Conservation (phyloP, 208 protist species). For the Acanthamoeba healyi region DNA sequence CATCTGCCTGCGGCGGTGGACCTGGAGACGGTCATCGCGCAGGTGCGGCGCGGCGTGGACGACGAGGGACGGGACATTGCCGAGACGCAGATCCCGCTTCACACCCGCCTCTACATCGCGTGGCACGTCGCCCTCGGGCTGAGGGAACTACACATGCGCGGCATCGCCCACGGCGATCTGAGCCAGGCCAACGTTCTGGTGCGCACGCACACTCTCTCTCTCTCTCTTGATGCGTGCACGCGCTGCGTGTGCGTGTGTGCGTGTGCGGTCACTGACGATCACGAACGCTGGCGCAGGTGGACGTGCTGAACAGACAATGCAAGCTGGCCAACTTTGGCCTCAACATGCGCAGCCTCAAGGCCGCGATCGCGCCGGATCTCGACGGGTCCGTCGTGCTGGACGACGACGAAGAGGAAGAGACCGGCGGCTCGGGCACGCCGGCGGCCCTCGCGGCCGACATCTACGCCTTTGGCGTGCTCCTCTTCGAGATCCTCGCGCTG, state of each 20-base stretch:
- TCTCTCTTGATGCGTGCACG: not conserved
- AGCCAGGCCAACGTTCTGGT: slow-evolving; percentile 54
- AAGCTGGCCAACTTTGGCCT: slow-evolving; percentile 59
- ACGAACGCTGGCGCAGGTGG: slow-evolving; percentile 4
- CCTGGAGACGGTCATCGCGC: slow-evolving; percentile 40
- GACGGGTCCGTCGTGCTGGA: slow-evolving; percentile 4
- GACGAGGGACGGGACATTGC: not conserved
- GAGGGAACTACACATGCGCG: slow-evolving; percentile 43
- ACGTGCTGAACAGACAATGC: slow-evolving; percentile 27
- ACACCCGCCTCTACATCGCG: slow-evolving; percentile 58
- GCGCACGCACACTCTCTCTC: not conserved
- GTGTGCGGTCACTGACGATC: not conserved
- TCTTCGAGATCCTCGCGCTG: slow-evolving; percentile 55
- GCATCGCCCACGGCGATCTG: slow-evolving; percentile 45
- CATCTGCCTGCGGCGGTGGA: slow-evolving; percentile 6
- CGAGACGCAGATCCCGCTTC: not conserved
- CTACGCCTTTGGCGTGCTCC: slow-evolving; percentile 61
- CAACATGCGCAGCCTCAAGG: not conserved
- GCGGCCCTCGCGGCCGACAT: slow-evolving; percentile 20
- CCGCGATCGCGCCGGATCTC: not conserved
- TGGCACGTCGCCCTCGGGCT: slow-evolving; percentile 42
- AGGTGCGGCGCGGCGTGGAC: not conserved
- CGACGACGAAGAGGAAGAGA: not conserved
- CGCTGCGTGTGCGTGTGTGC: not conserved
- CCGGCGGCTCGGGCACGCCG: not conserved